Percentiles rank a stretch among this genome's conserved stretches.
Evolutionary conservation across 2,329 filamentous ascomycete genomes (phyloP).

Genomic region (Cercospora nicotianae): DNA sequence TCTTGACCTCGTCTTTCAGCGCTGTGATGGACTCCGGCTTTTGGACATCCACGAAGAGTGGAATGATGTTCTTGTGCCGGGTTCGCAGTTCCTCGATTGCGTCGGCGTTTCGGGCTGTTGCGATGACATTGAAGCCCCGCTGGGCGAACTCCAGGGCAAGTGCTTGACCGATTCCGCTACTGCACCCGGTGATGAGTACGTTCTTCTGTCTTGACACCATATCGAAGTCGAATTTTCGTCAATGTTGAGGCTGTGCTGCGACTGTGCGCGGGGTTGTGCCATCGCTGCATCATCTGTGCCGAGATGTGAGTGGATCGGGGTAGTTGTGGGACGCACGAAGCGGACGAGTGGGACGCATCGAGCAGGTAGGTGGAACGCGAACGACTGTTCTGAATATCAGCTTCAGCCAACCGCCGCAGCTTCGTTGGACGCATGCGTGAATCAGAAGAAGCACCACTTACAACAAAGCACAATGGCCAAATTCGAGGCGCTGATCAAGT

Average conservation of each 20-base stretch:
- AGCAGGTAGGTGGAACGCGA: neutral
- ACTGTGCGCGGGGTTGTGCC: too few species aligned
- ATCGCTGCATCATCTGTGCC: neutral
- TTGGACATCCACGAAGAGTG: neutral
- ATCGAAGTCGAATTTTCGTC: too few species aligned
- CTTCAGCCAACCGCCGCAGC: neutral
- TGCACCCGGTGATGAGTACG: neutral
- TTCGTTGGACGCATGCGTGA: neutral
- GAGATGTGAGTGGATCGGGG: neutral
- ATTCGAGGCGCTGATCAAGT: neutral
- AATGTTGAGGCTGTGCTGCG: too few species aligned
- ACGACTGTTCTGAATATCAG: neutral
- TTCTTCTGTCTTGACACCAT: neutral
- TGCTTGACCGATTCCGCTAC: neutral
- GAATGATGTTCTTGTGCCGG: neutral
- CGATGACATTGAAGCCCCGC: neutral
- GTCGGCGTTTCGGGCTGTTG: neutral
- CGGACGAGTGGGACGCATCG: neutral
- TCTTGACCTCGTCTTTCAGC: too few species aligned
- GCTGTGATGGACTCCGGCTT: neutral
- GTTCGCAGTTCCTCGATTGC: neutral
- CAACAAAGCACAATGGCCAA: neutral
- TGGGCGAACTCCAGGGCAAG: neutral
- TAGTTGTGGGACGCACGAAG: neutral
- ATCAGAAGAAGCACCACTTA: neutral